Base-by-base conservation (phyloP, 2,329 filamentous ascomycete species). In the Coniochaeta ligniaria region DNA sequence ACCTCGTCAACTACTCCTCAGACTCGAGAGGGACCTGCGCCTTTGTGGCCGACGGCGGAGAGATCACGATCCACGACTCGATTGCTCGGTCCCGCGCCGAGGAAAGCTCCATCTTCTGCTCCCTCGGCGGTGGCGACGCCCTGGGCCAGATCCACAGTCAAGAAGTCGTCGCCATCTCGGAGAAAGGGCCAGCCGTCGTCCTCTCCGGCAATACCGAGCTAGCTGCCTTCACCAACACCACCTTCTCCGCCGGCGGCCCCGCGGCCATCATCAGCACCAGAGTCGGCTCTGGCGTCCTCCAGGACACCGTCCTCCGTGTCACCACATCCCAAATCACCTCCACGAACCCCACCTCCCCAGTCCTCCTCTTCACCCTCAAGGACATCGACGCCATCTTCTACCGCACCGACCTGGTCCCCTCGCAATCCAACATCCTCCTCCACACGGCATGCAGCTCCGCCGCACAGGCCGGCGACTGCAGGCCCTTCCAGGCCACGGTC, bases 331-430 rank as follows among this genome's bases (percentile, higher is more conserved):
- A 17, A 7, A 14, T 52, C 47, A 31, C 12, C 6, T 11, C 47
- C 8, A 52, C 47, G 14, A 31, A n/a, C n/a, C 47, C 47, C 26
- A n/a, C 2, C 9, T 17, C 22, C 7, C 22, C 47, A n/a, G 24
- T 52, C 22, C 47, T 52, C 6, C 63, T 61, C 17, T 78, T 76
- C 64, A 77, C 78, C 74, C 64, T 68, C 60, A 79, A 78, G 65
- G 78, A 78, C 67, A 74, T 79, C 61, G 76, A 78, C 59, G 74
- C 76, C 1, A 74, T 78, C 41, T 74, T 78, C 45, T 70, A 28
- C 22, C 47, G 16, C 14, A 17, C 22, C 6, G 14, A 28, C 24
- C 9, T 52, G 26, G 31, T 31, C 16, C 26, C 47, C 12, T 52
- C 47, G 1, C 24, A 7, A 28, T 52, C 47, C 14, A 52, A 52